Base-by-base conservation (phyloP, 371 early-diverging fungal species). In the Blakeslea trispora region DNA sequence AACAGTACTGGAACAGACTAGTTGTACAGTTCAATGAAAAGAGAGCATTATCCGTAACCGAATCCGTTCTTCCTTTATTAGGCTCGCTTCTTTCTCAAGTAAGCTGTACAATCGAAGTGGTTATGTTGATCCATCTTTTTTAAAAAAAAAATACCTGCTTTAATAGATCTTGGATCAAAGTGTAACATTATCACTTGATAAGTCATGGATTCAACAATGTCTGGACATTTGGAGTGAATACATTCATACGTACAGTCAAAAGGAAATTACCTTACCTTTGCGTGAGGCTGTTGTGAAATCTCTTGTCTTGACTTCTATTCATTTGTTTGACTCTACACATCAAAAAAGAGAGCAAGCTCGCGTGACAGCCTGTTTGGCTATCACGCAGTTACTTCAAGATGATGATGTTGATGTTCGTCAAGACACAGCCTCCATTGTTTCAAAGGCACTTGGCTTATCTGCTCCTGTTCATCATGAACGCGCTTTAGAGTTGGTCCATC, bases 321-420 rank as follows among this genome's bases (percentile, higher is more conserved):
- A 68, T 21, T 54, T 83, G 48, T 78, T 83, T 41, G 37, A 53
- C 5, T 15, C 3, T 4, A 34, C 48, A 2, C 7, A 17, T 10
- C 32, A 50, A 15, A 50, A 52, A n/a, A 49, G 43, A 6, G 45
- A 47, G 34, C 47, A 60, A 46, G 41, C 61, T 6, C 24, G 45
- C 3, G 35, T 70, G 10, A 45, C 64, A 41, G 71, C 57, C 1
- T 56, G 53, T 57, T 48, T 63, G 39, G 59, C 50, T 3, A 69
- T 61, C 15, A 67, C 53, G 13, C 61, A 61, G 15, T n/a, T 66
- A 1, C 50, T 66, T 11, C 66, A 89, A 66, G 91, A 91, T 69
- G 91, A 91, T 49, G 91, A 91, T 57, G 76, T 77, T 8, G 90
- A 89, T 47, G 78, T 90, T 5, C 84, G 91, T 11, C 72, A 85